Evolutionary conservation across 2,329 filamentous ascomycete species (phyloP), one percentile per base, ranked within the genome.

Genomic region (Fusarium austroafricanum): DNA sequence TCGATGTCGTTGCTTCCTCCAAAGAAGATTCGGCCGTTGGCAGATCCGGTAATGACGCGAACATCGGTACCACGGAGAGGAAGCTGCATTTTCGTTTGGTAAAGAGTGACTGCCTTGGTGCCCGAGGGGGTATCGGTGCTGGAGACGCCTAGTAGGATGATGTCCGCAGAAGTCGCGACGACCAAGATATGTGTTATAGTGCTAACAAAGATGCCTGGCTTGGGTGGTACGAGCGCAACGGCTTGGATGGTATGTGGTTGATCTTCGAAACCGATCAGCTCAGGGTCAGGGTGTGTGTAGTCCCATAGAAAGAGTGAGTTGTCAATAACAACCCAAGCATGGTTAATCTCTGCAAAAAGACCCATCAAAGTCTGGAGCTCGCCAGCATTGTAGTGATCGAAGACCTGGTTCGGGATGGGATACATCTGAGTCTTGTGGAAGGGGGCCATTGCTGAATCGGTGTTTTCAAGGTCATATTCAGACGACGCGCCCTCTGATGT

Each of bases 251-350:
- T 93, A 77, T 96, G 90, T 9, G 89, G 85, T 78, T 95, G 92
- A 71, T 97, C 94, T 77, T 98, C 95, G 75, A 92, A 97, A 18
- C 95, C 95, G 69, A 97, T 91, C 40, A 97, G 84, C 76, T 97
- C 92, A 7, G 95, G 93, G 71, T 95, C 93, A n/a, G 92, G 89
- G 76, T 93, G 88, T 9, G 94, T 97, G 78, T 97, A 99, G 80
- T 99, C 95, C 96, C 96, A 99, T 17, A 99, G 85, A 77, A 97
- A 99, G 43, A 99, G 84, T 65, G 93, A 92, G 81, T 97, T 97
- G 81, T 99, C 96, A 76, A 99, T 96, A 23, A 92, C 89, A 55
- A 97, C 92, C 92, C 94, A 99, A 29, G 95, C 96, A 79, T 98
- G 94, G 75, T 95, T 94, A 75, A 99, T 86, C 79, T 96, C 92